Conservation (phyloP, 2,329 filamentous ascomycete species). For the Acrodontium crateriforme region DNA sequence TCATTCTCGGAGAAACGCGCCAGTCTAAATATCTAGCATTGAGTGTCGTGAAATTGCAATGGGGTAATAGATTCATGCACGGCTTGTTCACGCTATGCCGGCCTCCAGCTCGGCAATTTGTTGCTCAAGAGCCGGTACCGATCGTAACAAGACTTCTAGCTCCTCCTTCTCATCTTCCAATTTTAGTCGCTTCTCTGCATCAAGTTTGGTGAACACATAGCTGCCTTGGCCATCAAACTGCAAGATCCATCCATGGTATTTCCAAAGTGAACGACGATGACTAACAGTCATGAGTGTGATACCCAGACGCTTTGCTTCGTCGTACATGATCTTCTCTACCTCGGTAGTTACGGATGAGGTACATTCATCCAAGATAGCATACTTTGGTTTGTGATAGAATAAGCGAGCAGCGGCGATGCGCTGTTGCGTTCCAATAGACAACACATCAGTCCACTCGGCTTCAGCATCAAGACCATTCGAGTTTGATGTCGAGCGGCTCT, state of each 20-base stretch:
- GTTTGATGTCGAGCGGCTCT: slow-evolving; percentile 3
- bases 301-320: slow-evolving; percentile 78
- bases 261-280: slow-evolving; percentile 84
- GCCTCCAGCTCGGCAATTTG: slow-evolving; percentile 59
- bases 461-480: slow-evolving; percentile 69
- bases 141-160: slow-evolving; percentile 68
- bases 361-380: slow-evolving; percentile 94
- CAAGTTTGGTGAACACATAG: slow-evolving; percentile 77
- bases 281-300: slow-evolving; percentile 96
- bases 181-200: slow-evolving; percentile 71
- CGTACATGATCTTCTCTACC: slow-evolving; percentile 92
- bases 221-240: slow-evolving; percentile 94
- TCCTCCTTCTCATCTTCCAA: slow-evolving; percentile 97
- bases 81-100: slow-evolving; percentile 10
- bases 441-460: slow-evolving; percentile 89
- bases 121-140: slow-evolving; percentile 77
- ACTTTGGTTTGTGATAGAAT: slow-evolving; percentile 85
- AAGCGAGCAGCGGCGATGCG: slow-evolving; percentile 90
- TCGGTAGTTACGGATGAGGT: slow-evolving; percentile 91
- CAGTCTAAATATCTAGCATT: too few relatives aligned
- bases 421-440: slow-evolving; percentile 87
- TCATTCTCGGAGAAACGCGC: neutral
- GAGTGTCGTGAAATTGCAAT: neutral
- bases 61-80: neutral
- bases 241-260: slow-evolving; percentile 85